Percentiles rank a stretch among this genome's conserved stretches.
Evolutionary conservation across 2,329 filamentous ascomycete species (phyloP).

Genomic region (Chaetomium sp.): DNA sequence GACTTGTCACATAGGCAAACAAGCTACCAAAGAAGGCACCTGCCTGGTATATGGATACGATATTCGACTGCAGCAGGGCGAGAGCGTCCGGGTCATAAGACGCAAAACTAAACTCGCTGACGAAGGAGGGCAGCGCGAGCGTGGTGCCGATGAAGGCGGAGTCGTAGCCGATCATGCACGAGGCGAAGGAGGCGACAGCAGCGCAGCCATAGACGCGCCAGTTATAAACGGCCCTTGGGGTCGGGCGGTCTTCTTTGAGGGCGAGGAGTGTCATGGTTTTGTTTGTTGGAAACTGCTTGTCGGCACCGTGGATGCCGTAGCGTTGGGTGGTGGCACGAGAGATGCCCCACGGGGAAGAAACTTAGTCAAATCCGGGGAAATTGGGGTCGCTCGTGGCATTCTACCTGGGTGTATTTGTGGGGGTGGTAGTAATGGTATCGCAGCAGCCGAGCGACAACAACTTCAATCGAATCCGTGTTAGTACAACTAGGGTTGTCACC

Average conservation of each 20-base stretch:
- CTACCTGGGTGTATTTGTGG: slow-evolving; percentile 16
- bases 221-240: slow-evolving; percentile 53
- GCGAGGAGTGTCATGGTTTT: slow-evolving; percentile 36
- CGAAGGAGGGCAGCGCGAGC: slow-evolving; percentile 63
- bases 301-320: background rate
- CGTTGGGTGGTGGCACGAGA: background rate
- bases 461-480: too few species aligned
- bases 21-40: slow-evolving; percentile 79
- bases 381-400: background rate
- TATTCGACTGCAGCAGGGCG: slow-evolving; percentile 62
- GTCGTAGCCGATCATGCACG: slow-evolving; percentile 56
- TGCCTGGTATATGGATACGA: slow-evolving; percentile 75
- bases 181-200: slow-evolving; percentile 48
- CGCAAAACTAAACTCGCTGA: slow-evolving; percentile 58
- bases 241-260: slow-evolving; percentile 51
- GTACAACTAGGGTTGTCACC: too few species aligned
- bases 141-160: slow-evolving; percentile 76
- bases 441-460: too few species aligned
- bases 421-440: too few species aligned
- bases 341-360: background rate
- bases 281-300: background rate
- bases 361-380: slow-evolving; percentile 6
- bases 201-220: slow-evolving; percentile 53
- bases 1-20: slow-evolving; percentile 57
- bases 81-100: slow-evolving; percentile 41